phyloP scores from a whole-genome alignment of 2,329 filamentous ascomycete species.

The Didymella exigua region DNA sequence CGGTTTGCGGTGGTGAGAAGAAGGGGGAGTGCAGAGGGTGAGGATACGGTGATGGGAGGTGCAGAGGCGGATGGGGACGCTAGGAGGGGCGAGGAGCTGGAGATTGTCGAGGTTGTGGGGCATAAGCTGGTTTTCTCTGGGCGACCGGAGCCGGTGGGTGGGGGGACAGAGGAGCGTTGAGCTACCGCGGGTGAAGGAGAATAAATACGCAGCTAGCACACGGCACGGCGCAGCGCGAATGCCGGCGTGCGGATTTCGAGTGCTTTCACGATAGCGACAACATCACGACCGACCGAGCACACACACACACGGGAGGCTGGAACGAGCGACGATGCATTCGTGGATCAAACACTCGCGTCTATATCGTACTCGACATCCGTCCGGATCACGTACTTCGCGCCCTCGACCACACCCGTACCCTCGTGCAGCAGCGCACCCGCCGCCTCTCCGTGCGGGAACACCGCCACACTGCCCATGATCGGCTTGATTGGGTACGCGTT shows the following conservation, averaged over 20 bases:
- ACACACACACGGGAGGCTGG: not conserved
- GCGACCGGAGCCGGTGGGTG: slow-evolving; percentile 78
- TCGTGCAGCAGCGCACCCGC: slow-evolving; percentile 70
- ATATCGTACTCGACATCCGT: slow-evolving; percentile 75
- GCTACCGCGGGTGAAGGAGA: not conserved
- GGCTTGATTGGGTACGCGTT: slow-evolving; percentile 73
- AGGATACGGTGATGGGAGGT: slow-evolving; percentile 35
- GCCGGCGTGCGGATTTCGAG: not conserved
- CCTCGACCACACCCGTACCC: slow-evolving; percentile 71
- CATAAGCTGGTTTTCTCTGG: slow-evolving; percentile 85
- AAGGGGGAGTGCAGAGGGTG: slow-evolving; percentile 24
- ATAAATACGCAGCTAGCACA: not conserved
- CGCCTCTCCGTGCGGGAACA: slow-evolving; percentile 73
- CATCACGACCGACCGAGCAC: not conserved
- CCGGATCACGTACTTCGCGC: slow-evolving; percentile 71
- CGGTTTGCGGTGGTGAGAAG: slow-evolving; percentile 77
- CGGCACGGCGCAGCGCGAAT: too few species aligned
- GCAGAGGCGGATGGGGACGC: too few species aligned
- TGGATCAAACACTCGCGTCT: slow-evolving; percentile 24
- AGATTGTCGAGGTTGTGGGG: slow-evolving; percentile 81
- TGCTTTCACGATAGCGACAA: not conserved
- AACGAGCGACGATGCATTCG: not conserved
- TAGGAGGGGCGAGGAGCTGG: slow-evolving; percentile 16
- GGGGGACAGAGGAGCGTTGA: slow-evolving; percentile 26
- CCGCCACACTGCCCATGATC: slow-evolving; percentile 69